Base-by-base conservation (phyloP, 2,329 filamentous ascomycete genomes). In the Nigrospora osmanthi region DNA sequence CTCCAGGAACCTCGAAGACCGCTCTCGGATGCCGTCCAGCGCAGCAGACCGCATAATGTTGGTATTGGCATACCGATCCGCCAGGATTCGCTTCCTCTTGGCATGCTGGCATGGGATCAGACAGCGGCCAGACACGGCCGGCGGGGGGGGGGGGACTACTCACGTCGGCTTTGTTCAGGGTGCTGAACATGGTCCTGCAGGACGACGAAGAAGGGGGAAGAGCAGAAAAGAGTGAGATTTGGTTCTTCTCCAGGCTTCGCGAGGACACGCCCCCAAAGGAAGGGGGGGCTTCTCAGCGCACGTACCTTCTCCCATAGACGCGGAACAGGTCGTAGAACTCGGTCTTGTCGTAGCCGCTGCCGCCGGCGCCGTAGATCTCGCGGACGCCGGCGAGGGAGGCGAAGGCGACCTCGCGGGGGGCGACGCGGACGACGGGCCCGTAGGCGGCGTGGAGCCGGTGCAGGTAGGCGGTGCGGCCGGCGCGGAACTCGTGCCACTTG, bases 61-160 rank as follows among this genome's bases (percentile, higher is more conserved):
- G 44, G 75, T 79, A 61, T 85, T 86, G 30, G 82, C 78, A 58
- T 87, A 87, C 30, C 80, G 71, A 54, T 85, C 80, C 1, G 81
- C 81, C 38, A 86, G 68, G 40, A 82, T 66, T 28, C 80, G 71
- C 56, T 81, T 84, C 47, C 80, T 72, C 50, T 73, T 76, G 30
- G 76, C 77, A 55, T 87, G 83, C 76, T 83, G 16, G 23, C 23
- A 42, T 4, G 14, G 30, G 9, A 16, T 39, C 17, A 11, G n/a
- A 28, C 6, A 28, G 9, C 5, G 23, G 5, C 6, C 23, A 7
- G 23, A 10, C 23, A 28, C 23, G 23, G 10, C 23, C 23, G 23
- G 23, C 23, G 7, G 23, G 23, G 14, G 31, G 34, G 31, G 6
- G 5, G 14, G n/a, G 19, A 38, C 13, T 7, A 57, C 71, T 60